Evolutionary conservation across 345 rosid species (phyloP).

Genomic region (Laguncularia racemosa): DNA sequence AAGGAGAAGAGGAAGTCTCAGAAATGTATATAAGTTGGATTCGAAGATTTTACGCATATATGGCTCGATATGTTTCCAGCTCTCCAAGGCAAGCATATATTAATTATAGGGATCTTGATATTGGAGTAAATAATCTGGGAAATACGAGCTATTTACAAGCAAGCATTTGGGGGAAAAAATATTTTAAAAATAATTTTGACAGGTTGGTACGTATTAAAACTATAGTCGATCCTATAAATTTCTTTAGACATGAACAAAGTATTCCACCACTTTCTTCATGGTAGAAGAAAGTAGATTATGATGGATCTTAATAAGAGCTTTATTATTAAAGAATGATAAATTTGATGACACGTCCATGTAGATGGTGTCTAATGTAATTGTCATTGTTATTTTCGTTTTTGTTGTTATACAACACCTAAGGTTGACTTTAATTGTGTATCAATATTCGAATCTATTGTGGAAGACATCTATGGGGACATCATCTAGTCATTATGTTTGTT

Average conservation of each 20-base stretch:
- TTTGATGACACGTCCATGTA: no score
- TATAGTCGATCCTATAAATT: conserved; percentile 23
- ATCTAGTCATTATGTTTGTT: no score
- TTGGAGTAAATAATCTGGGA: conserved; percentile 15
- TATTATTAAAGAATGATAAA: no score
- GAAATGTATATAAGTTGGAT: conserved; percentile 22
- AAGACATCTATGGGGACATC: no score
- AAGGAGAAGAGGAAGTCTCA: conserved; percentile 5
- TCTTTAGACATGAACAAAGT: conserved; percentile 1
- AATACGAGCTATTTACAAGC: conserved; percentile 19
- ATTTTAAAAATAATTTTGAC: conserved; percentile 16
- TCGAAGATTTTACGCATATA: conserved; percentile 9
- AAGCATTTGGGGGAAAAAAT: conserved; percentile 23
- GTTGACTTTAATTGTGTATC: no score
- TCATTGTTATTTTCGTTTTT: no score
- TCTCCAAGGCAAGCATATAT: conserved; percentile 5
- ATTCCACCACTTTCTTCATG: neutral
- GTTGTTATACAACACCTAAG: no score
- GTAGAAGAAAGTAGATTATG: no score
- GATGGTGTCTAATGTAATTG: no score
- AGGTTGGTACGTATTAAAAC: conserved; percentile 32
- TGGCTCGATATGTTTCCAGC: neutral
- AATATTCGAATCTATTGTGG: no score
- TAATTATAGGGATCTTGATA: conserved; percentile 11
- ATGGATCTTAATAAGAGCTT: no score